These are phyloP conservation scores for Vigna radiata DNA, from an alignment of 306 rosid genomes.

Conservation along the genomic window DNA sequence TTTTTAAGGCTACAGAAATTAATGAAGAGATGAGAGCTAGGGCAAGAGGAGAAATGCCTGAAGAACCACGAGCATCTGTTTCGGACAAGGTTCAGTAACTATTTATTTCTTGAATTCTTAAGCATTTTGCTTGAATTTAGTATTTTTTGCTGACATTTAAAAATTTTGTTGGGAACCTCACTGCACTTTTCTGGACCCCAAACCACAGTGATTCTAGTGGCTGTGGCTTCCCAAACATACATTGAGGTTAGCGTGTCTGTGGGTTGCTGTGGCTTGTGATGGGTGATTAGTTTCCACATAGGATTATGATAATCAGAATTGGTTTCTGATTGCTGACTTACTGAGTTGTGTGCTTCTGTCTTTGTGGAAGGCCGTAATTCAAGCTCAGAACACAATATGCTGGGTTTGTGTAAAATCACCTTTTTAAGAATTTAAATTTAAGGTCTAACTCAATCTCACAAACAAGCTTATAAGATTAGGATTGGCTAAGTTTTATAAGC, in stretches of 20 bases:
- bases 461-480: background rate
- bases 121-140: conserved; percentile 27
- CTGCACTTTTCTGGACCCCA: conserved; percentile 13
- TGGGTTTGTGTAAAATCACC: background rate
- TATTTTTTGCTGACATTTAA: conserved; percentile 24
- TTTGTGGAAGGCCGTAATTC: background rate
- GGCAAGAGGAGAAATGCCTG: conserved; percentile 75
- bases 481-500: too few relatives aligned
- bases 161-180: conserved; percentile 14
- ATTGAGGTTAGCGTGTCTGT: background rate
- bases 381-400: background rate
- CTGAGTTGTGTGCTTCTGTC: background rate
- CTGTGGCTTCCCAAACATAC: conserved; percentile 27
- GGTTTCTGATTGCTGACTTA: background rate
- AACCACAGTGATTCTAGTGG: conserved; percentile 29
- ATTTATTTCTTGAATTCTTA: conserved; percentile 23
- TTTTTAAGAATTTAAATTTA: background rate
- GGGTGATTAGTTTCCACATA: conserved; percentile 13
- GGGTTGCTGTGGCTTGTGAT: too few relatives aligned
- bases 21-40: conserved; percentile 80
- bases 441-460: background rate
- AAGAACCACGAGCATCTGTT: conserved; percentile 57
- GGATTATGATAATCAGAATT: background rate
- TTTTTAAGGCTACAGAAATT: conserved; percentile 69
- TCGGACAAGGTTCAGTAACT: conserved; percentile 70